Percentiles rank a stretch among this genome's conserved stretches.
Conservation (phyloP, 2,329 filamentous ascomycete genomes). For the Rutstroemia sp. region DNA sequence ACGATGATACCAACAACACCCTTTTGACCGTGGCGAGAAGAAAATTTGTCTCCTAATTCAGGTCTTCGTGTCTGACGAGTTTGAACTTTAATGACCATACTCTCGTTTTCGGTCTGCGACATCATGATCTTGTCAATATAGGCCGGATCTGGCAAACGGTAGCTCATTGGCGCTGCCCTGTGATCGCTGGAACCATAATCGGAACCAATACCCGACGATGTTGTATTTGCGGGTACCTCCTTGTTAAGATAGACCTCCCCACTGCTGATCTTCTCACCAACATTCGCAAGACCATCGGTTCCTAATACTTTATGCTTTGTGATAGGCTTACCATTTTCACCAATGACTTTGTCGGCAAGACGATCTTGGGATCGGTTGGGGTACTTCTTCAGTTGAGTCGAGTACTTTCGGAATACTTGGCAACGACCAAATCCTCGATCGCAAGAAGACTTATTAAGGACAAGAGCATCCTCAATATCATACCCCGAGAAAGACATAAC, state of each 20-base stretch:
- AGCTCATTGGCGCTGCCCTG: conserved; percentile 61
- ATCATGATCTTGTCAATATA: conserved; percentile 98
- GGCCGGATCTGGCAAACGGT: conserved; percentile 74
- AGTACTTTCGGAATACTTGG: conserved; percentile 95
- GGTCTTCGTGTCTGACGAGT: conserved; percentile 92
- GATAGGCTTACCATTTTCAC: conserved; percentile 52
- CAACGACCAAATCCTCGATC: conserved; percentile 94
- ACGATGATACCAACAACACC: conserved; percentile 96
- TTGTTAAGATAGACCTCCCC: conserved; percentile 91
- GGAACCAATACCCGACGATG: conserved; percentile 62
- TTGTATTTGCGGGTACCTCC: conserved; percentile 71
- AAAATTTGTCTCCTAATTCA: conserved; percentile 97
- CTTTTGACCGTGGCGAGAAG: conserved; percentile 95
- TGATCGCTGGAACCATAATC: conserved; percentile 58
- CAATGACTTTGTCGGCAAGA: conserved; percentile 50
- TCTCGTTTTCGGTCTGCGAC: conserved; percentile 80
- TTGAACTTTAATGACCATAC: conserved; percentile 84
- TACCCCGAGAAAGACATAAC: conserved; percentile 99
- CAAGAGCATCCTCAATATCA: conserved; percentile 97
- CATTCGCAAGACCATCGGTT: conserved; percentile 79
- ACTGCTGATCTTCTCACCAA: conserved; percentile 69
- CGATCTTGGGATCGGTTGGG: conserved; percentile 68
- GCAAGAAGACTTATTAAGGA: conserved; percentile 91
- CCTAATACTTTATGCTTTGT: conserved; percentile 69
- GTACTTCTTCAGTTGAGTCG: conserved; percentile 80